These are phyloP conservation scores for Xerocomellus intermedius DNA, from an alignment of 768 basidiomycete genomes.

Conservation along the genomic window DNA sequence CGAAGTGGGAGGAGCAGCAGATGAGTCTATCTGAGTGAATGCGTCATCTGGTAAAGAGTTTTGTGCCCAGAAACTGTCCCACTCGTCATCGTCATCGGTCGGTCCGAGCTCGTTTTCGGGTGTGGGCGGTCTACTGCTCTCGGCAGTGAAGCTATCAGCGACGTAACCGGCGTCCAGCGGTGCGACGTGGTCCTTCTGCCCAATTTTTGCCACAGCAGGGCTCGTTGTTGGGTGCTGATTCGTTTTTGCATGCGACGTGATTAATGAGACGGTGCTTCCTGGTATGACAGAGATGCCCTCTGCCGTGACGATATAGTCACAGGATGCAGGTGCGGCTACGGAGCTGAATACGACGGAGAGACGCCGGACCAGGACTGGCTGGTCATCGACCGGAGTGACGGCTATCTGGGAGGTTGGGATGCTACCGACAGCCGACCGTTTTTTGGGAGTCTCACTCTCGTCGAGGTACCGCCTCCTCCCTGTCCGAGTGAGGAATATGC, in stretches of 20 bases:
- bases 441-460: slow-evolving; percentile 32
- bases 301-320: slow-evolving; percentile 74
- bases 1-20: not conserved
- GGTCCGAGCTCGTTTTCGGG: slow-evolving; percentile 28
- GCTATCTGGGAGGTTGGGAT: not conserved
- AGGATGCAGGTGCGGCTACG: slow-evolving; percentile 49
- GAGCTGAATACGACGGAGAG: slow-evolving; percentile 79
- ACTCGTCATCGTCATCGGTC: slow-evolving; percentile 38
- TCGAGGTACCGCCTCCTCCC: slow-evolving; percentile 59
- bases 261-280: slow-evolving; percentile 18
- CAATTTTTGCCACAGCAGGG: not conserved
- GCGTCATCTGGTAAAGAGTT: slow-evolving; percentile 42
- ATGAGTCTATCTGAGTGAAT: slow-evolving; percentile 22
- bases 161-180: slow-evolving; percentile 38
- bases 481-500: slow-evolving; percentile 82
- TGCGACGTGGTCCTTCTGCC: slow-evolving; percentile 23
- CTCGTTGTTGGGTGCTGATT: slow-evolving; percentile 10
- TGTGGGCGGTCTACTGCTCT: slow-evolving; percentile 13
- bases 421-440: slow-evolving; percentile 19
- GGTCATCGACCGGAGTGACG: slow-evolving; percentile 33
- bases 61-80: slow-evolving; percentile 47
- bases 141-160: slow-evolving; percentile 26
- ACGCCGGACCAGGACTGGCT: slow-evolving; percentile 60
- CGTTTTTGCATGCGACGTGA: not conserved
- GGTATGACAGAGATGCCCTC: slow-evolving; percentile 49